Conservation (phyloP, 306 rosid species). For the Sphenostylis stenocarpa region DNA sequence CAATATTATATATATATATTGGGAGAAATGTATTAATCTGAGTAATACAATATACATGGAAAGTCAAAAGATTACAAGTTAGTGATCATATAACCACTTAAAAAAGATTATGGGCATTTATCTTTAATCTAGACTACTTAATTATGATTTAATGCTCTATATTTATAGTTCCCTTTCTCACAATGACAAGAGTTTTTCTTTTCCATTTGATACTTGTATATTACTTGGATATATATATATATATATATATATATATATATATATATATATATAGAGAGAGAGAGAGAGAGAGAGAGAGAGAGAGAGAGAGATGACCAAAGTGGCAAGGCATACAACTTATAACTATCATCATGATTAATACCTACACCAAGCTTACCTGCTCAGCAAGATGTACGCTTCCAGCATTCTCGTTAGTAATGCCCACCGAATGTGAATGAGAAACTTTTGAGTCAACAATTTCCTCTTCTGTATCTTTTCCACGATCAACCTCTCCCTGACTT, state of each 20-base stretch:
- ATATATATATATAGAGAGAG: no score
- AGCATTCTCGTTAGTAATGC: slow-evolving; percentile 64
- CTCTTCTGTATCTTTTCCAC: slow-evolving; percentile 38
- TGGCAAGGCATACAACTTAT: not conserved
- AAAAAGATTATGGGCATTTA: not conserved
- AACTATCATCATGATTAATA: not conserved
- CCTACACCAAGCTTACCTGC: slow-evolving; percentile 50
- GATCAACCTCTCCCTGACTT: slow-evolving; percentile 52
- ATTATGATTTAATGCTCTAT: not conserved
- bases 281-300: not conserved
- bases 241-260: not conserved
- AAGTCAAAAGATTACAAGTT: not conserved
- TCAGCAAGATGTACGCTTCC: slow-evolving; percentile 60
- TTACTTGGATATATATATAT: no score
- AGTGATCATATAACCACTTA: not conserved
- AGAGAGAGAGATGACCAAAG: not conserved
- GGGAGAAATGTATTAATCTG: not conserved
- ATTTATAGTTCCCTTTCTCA: not conserved
- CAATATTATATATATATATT: no score
- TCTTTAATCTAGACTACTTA: not conserved
- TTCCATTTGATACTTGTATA: not conserved
- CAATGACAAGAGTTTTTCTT: not conserved
- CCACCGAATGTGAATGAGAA: slow-evolving; percentile 58
- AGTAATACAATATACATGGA: not conserved
- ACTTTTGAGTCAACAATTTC: slow-evolving; percentile 46